A percentile compares a stretch with the other conserved stretches of the same genome.
These are phyloP conservation scores for Boletus subcaerulescens DNA, from an alignment of 768 basidiomycete species.

Conservation along the genomic window DNA sequence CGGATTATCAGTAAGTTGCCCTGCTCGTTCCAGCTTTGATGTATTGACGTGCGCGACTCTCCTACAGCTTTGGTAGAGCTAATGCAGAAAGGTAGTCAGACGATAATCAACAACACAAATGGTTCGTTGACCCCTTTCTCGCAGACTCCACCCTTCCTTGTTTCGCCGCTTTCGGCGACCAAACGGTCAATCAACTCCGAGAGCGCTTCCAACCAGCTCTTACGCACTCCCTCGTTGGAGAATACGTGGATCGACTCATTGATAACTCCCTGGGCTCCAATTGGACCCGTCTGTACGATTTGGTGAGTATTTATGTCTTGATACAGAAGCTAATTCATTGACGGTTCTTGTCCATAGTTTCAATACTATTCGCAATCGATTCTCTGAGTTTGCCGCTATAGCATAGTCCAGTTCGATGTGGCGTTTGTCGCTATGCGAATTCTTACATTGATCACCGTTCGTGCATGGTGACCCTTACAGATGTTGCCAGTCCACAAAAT, in stretches of 20 bases:
- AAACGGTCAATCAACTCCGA: slow-evolving; percentile 82
- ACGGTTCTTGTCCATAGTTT: slow-evolving; percentile 47
- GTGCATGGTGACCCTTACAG: slow-evolving; percentile 2
- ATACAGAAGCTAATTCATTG: neutral
- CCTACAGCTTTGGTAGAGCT: slow-evolving; percentile 81
- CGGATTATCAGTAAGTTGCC: slow-evolving; percentile 77
- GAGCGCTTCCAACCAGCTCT: slow-evolving; percentile 93
- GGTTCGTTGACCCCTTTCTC: neutral
- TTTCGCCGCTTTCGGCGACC: slow-evolving; percentile 86
- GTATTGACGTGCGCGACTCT: slow-evolving; percentile 1
- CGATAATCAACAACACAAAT: neutral
- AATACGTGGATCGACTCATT: slow-evolving; percentile 87
- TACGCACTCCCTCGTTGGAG: slow-evolving; percentile 79
- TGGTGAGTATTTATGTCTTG: slow-evolving; percentile 46
- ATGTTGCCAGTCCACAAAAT: neutral
- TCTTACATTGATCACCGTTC: neutral
- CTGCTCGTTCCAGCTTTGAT: neutral
- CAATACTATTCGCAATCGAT: slow-evolving; percentile 95
- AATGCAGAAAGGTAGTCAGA: slow-evolving; percentile 85
- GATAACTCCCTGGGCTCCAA: slow-evolving; percentile 88
- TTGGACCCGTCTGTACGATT: slow-evolving; percentile 96
- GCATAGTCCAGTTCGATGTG: neutral
- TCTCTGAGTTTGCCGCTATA: slow-evolving; percentile 40
- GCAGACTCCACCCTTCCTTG: slow-evolving; percentile 88
- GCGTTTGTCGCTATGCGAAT: neutral